Evolutionary conservation across 805 yeast genomes (phyloP), one percentile per base, ranked within the genome.

Genomic region (Millerago galiae): DNA sequence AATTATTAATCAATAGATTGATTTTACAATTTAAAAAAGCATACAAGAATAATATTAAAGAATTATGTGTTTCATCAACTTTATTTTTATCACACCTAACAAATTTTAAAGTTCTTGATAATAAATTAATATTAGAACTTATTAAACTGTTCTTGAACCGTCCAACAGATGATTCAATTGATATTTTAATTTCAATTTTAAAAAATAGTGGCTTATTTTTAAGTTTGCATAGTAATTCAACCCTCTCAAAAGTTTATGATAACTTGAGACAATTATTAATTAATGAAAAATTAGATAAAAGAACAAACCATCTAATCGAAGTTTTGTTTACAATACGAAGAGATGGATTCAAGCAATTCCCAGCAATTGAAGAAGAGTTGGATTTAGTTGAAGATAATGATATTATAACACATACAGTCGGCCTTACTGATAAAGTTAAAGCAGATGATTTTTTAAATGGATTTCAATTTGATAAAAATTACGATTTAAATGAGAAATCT

Each of bases 341-440:
- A 50, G 62, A 59, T 4, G 67, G 68, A 5, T 79, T 67, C 45
- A 54, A 54, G 21, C 65, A 64, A 2, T 58, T 53, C 32, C 72
- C 72, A 5, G 50, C 62, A 0, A 52, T 81, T 2, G 63, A 62
- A 5, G 63, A 65, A 15, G 77, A 64, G 3, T 62, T 82, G 21
- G 89, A 82, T 58, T 57, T 77, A 37, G 82, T 82, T 1, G 83
- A 77, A 26, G 82, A 76, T 15, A 81, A 77, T 0, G 89, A 82
- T 45, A 71, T 70, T 43, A 62, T 71, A 6, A 68, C 77, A 0
- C 89, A 83, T 54, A 61, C 69, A 38, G 52, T 83, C 5, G 72
- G 71, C 18, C 59, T 84, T 26, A 79, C 76, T 40, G 84, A 74
- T 38, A 61, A 65, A 28, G 55, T 77, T 15, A 65, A 71, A 33